Evolutionary conservation across 2,329 filamentous ascomycete genomes (phyloP).

Genomic region (Xylariaceae sp.): DNA sequence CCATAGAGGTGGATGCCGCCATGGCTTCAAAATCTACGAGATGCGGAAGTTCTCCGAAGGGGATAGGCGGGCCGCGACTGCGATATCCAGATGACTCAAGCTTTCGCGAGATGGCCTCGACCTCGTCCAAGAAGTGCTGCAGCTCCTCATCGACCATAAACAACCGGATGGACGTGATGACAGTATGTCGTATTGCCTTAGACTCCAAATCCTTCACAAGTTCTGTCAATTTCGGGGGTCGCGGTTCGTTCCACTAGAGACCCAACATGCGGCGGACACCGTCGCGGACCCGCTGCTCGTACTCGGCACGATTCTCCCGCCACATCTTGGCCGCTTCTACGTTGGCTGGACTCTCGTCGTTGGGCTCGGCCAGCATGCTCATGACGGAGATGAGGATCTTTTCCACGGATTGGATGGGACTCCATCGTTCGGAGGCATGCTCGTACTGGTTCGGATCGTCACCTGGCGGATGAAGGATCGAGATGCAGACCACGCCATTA

Average conservation of each 20-base stretch:
- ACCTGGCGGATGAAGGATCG: conserved; percentile 94
- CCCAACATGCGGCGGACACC: conserved; percentile 82
- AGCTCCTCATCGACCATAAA: too few species aligned
- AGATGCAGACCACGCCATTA: conserved; percentile 93
- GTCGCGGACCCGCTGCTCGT: conserved; percentile 83
- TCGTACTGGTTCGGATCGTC: conserved; percentile 99
- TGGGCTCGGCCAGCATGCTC: conserved; percentile 97
- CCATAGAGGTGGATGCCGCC: too few species aligned
- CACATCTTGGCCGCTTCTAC: conserved; percentile 97
- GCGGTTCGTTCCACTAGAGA: conserved; percentile 52
- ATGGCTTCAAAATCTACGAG: too few species aligned
- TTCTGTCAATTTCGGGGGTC: conserved; percentile 8
- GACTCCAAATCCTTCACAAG: not conserved
- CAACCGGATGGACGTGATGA: conserved; percentile 3
- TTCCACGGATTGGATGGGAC: conserved; percentile 94
- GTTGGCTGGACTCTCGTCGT: conserved; percentile 95
- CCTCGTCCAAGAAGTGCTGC: too few species aligned
- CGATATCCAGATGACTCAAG: too few species aligned
- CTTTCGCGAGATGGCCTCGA: too few species aligned
- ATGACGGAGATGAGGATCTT: conserved; percentile 97
- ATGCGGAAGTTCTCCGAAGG: too few species aligned
- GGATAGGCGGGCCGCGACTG: too few species aligned
- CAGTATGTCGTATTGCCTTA: conserved; percentile 9
- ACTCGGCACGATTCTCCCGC: conserved; percentile 82
- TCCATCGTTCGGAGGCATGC: conserved; percentile 93